These are phyloP conservation scores for Vicia sativa DNA, from an alignment of 306 rosid species.

Conservation along the genomic window DNA sequence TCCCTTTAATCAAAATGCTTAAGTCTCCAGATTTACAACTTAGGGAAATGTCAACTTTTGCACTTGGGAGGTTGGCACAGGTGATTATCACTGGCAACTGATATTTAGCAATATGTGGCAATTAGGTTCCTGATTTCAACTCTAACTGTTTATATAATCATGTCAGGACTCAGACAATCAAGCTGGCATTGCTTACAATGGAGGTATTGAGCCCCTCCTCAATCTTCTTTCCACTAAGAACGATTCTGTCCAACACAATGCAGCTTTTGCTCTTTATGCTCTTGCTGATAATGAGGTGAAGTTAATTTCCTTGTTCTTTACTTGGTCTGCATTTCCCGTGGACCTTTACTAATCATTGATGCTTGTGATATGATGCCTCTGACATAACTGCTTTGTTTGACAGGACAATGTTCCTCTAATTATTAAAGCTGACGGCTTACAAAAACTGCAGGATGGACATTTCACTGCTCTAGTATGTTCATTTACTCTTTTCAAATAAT, in stretches of 20 bases:
- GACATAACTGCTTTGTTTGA: constrained; percentile 39
- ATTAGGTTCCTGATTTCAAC: background rate
- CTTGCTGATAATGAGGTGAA: constrained; percentile 91
- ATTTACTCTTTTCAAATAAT: constrained; percentile 14
- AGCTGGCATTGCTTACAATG: constrained; percentile 87
- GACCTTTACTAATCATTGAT: constrained; percentile 32
- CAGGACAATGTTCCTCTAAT: constrained; percentile 83
- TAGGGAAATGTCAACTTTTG: constrained; percentile 93
- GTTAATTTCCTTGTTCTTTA: constrained; percentile 32
- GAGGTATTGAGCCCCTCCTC: constrained; percentile 77
- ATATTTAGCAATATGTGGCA: background rate
- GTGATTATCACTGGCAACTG: constrained; percentile 43
- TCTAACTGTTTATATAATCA: constrained; percentile 15
- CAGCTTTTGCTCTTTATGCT: constrained; percentile 66
- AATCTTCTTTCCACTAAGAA: constrained; percentile 56
- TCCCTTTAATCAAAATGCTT: constrained; percentile 89
- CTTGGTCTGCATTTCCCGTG: constrained; percentile 22
- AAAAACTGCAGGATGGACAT: constrained; percentile 71
- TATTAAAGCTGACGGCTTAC: constrained; percentile 82
- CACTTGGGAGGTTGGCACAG: constrained; percentile 97
- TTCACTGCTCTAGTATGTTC: constrained; percentile 73
- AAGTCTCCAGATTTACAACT: constrained; percentile 73
- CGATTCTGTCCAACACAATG: constrained; percentile 58
- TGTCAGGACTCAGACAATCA: constrained; percentile 85
- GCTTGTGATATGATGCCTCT: constrained; percentile 29